Conservation (phyloP, 1,284 basidiomycete genomes). For the Agaricales sp. region DNA sequence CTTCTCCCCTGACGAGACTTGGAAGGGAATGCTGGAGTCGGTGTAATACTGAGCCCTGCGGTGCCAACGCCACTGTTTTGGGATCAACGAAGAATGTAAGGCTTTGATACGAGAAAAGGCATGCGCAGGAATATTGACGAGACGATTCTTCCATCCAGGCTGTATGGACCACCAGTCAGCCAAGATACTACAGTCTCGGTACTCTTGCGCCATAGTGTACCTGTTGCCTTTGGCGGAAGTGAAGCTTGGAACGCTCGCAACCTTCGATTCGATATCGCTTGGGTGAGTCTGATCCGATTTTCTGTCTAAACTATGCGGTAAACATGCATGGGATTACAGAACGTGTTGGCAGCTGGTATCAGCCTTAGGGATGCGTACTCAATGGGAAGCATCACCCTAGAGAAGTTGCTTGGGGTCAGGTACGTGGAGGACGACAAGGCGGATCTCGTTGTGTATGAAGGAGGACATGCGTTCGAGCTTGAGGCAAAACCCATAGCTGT, state of each 20-base stretch:
- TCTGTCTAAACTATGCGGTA: constrained; percentile 6
- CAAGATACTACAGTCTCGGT: not conserved
- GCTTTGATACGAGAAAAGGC: constrained; percentile 6
- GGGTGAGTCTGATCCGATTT: not conserved
- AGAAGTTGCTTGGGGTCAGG: constrained; percentile 57
- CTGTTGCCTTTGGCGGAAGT: not conserved
- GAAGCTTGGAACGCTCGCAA: not conserved
- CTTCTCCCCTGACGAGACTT: constrained; percentile 20
- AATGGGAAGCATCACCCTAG: constrained; percentile 37
- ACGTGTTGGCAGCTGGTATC: constrained; percentile 29
- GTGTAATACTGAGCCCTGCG: constrained; percentile 54
- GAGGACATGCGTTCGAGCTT: constrained; percentile 47
- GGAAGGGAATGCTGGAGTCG: constrained; percentile 55
- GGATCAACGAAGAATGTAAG: constrained; percentile 58
- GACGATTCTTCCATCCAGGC: not conserved
- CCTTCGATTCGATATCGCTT: not conserved
- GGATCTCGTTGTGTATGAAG: constrained; percentile 61
- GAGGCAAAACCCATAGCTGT: constrained; percentile 54
- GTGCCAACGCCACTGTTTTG: constrained; percentile 56
- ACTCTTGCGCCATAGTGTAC: not conserved
- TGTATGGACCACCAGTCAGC: not conserved
- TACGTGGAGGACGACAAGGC: constrained; percentile 24
- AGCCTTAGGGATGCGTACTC: constrained; percentile 28
- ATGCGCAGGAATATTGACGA: not conserved
- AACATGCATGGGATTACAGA: too few relatives aligned